Evolutionary conservation across 495 filamentous ascomycete genomes (phyloP).

Genomic region (Glonium stellatum): DNA sequence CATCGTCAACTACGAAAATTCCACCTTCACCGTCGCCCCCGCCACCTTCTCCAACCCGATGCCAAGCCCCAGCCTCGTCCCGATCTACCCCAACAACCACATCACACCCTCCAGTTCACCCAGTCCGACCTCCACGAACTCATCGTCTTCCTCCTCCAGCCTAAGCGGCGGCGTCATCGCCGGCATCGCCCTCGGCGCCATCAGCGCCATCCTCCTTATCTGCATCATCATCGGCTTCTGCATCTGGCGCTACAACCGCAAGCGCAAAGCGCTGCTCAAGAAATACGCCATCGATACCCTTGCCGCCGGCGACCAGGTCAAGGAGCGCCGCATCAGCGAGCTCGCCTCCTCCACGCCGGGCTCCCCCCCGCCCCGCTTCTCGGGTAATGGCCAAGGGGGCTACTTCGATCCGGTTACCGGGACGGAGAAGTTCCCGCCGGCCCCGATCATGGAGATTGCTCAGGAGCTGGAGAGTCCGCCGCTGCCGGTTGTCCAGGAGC

Average conservation of each 20-base stretch:
- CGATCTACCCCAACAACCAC: constrained; percentile 12
- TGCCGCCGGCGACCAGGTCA: constrained; percentile 17
- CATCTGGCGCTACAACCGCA: not conserved
- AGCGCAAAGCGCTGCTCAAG: not conserved
- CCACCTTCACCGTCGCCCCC: constrained; percentile 27
- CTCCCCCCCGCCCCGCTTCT: not conserved
- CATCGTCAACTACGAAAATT: constrained; percentile 32
- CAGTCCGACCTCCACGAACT: too few species aligned
- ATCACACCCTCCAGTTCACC: too few species aligned
- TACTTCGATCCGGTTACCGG: too few species aligned
- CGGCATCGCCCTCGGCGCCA: constrained; percentile 27
- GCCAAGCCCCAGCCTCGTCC: constrained; percentile 5
- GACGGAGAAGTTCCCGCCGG: constrained; percentile 14
- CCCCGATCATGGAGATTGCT: not conserved
- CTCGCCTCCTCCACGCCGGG: constrained; percentile 17
- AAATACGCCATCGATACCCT: constrained; percentile 16
- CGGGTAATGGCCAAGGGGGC: not conserved
- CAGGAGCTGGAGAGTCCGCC: constrained; percentile 22
- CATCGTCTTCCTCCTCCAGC: too few species aligned
- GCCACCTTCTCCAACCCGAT: constrained; percentile 15
- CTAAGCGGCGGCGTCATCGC: constrained; percentile 19
- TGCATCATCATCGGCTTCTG: constrained; percentile 13
- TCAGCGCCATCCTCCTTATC: constrained; percentile 7
- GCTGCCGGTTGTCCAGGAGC: constrained; percentile 6
- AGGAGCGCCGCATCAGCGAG: constrained; percentile 20